These are phyloP conservation scores for Rhynchosporium agropyri DNA, from an alignment of 2,329 filamentous ascomycete species.

Conservation along the genomic window DNA sequence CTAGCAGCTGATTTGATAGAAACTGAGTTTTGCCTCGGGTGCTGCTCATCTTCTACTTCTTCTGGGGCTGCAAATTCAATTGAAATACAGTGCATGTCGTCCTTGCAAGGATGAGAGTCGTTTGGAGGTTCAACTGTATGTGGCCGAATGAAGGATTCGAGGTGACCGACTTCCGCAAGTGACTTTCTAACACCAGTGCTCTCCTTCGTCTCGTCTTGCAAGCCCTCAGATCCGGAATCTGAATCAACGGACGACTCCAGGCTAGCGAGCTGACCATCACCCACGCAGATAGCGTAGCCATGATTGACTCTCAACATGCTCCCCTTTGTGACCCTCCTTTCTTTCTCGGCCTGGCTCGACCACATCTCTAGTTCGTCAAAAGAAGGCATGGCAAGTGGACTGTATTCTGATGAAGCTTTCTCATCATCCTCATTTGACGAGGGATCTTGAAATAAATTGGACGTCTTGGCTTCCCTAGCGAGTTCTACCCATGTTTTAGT, in stretches of 20 bases:
- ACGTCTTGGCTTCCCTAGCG: background rate
- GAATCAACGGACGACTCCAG: background rate
- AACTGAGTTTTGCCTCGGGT: background rate
- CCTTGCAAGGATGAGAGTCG: too few species aligned
- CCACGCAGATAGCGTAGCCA: too few species aligned
- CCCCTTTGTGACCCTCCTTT: too few species aligned
- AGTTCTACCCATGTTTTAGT: conserved; percentile 15
- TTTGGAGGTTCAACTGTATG: too few species aligned
- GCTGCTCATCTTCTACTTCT: background rate
- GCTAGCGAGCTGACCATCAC: background rate
- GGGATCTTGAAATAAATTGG: too few species aligned
- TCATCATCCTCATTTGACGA: background rate
- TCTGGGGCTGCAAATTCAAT: too few species aligned
- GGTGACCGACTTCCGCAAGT: too few species aligned
- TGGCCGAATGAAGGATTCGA: too few species aligned
- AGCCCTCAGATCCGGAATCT: background rate
- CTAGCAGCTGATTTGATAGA: background rate
- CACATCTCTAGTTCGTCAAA: background rate
- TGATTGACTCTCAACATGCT: too few species aligned
- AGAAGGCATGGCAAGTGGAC: background rate
- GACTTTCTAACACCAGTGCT: background rate
- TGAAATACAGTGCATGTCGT: too few species aligned
- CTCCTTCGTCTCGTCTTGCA: background rate
- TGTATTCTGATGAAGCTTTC: background rate
- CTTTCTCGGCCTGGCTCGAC: background rate